Evolutionary conservation across 2,329 filamentous ascomycete species (phyloP), one percentile per base, ranked within the genome.

Genomic region (Alternaria burnsii): DNA sequence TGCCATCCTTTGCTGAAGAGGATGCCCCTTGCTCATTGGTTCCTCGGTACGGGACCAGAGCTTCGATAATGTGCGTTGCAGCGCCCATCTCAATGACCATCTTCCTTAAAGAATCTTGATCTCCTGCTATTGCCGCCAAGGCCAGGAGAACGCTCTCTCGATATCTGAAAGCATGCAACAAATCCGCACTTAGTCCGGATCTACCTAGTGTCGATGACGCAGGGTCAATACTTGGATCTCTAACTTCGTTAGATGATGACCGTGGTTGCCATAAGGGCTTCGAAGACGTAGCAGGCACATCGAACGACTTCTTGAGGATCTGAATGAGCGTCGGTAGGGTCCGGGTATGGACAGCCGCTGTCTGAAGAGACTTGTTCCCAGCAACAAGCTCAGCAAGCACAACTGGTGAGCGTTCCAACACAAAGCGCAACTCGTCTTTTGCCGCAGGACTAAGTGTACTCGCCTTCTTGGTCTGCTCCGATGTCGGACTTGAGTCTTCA

Each of bases 101-200:
- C 73, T 96, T 97, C 43, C 94, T 86, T 72, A 94, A 92, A 24
- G 91, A 88, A 68, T 98, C 93, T 71, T 93, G 93, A 69, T 90
- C 90, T 3, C 91, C 88, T 2, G 91, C 88, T 52, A 98, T 82
- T 3, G 93, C 90, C n/a, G 91, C 91, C 57, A 98, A 82, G 2
- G 93, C 93, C 71, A 89, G 89, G 18, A 98, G 80, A 1, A 89
- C 87, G 51, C 87, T 89, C 77, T 94, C 91, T 55, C 95, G 88
- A 66, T 93, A 86, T 68, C 85, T 89, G 77, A 94, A 89, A 24
- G 89, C 88, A 76, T 97, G 92, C 16, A 83, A 66, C 78, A 87
- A 72, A 84, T 85, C 70, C 79, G 87, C 84, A 41, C 69, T 72
- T 12, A 79, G 62, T 8, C 75, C 76, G 24, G 75, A 41, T 52